These are phyloP conservation scores for Eimeria sp. DNA, from an alignment of 169 alveolate species.

Conservation along the genomic window DNA sequence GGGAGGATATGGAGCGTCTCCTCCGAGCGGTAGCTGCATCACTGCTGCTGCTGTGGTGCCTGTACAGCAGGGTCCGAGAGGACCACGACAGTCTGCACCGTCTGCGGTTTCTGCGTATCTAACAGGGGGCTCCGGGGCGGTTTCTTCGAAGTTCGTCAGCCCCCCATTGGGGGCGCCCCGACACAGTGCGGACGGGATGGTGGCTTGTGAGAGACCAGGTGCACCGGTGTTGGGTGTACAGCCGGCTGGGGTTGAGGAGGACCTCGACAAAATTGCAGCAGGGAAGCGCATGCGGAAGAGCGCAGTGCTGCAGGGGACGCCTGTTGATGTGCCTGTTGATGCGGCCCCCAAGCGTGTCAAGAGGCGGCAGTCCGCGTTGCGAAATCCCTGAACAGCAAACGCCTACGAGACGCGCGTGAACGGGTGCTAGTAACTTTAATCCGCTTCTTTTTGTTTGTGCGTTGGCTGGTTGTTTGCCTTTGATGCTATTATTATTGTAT, in stretches of 20 bases:
- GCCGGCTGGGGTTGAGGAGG: background rate
- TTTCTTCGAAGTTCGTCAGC: background rate
- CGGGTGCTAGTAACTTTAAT: background rate
- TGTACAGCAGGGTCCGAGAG: constrained; percentile 9
- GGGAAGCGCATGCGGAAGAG: constrained; percentile 73
- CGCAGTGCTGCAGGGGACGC: constrained; percentile 35
- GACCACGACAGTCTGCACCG: background rate
- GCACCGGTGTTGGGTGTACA: background rate
- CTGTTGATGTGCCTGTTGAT: background rate
- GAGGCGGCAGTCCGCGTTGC: constrained; percentile 54
- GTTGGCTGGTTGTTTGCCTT: background rate
- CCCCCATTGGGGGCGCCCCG: background rate
- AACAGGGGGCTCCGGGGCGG: background rate
- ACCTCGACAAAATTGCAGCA: constrained; percentile 28
- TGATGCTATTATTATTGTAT: background rate
- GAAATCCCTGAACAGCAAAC: background rate
- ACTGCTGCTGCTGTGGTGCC: background rate
- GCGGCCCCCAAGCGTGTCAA: constrained; percentile 45
- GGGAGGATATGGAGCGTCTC: background rate
- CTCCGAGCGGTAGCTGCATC: background rate
- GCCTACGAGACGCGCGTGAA: background rate
- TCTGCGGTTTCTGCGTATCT: background rate
- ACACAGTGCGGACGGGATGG: background rate
- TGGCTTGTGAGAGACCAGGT: background rate
- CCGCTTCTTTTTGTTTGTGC: background rate